phyloP scores from a whole-genome alignment of 2,329 filamentous ascomycete species.

The Penicillium rolfsii region DNA sequence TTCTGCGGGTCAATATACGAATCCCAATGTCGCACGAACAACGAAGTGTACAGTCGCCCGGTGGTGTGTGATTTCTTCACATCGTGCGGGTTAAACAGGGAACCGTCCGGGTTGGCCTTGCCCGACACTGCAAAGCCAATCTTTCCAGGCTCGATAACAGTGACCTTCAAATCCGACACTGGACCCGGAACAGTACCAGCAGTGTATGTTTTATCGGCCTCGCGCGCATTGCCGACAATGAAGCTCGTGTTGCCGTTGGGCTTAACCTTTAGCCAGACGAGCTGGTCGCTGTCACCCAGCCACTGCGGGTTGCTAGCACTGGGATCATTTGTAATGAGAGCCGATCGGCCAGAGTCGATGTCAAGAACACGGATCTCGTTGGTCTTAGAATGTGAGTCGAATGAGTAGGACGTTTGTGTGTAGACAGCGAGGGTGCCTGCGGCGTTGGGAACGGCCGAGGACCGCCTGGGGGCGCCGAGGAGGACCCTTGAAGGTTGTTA shows the following conservation, averaged over 20 bases:
- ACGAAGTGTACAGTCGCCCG: constrained; percentile 54
- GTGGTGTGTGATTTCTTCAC: constrained; percentile 51
- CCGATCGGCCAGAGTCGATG: constrained; percentile 45
- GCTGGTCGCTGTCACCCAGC: constrained; percentile 47
- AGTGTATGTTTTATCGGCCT: constrained; percentile 47
- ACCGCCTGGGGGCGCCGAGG: constrained; percentile 52
- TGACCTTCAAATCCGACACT: constrained; percentile 52
- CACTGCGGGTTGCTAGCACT: constrained; percentile 52
- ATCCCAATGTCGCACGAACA: constrained; percentile 60
- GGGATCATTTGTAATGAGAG: constrained; percentile 49
- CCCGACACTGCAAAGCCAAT: constrained; percentile 53
- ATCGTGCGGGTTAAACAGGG: constrained; percentile 55
- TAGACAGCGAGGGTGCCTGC: constrained; percentile 53
- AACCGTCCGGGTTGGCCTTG: constrained; percentile 52
- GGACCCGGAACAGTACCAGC: constrained; percentile 52
- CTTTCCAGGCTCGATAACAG: constrained; percentile 45
- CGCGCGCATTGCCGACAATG: constrained; percentile 47
- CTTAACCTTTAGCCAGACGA: constrained; percentile 52
- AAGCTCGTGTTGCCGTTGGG: constrained; percentile 53
- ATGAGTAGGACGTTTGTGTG: constrained; percentile 55
- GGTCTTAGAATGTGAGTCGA: constrained; percentile 52
- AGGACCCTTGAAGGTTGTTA: constrained; percentile 45
- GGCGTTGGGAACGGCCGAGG: constrained; percentile 49
- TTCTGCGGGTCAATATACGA: constrained; percentile 53
- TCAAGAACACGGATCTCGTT: constrained; percentile 53